phyloP scores from a whole-genome alignment of 176 grass and related monocot species.

The Carex cristatella region DNA sequence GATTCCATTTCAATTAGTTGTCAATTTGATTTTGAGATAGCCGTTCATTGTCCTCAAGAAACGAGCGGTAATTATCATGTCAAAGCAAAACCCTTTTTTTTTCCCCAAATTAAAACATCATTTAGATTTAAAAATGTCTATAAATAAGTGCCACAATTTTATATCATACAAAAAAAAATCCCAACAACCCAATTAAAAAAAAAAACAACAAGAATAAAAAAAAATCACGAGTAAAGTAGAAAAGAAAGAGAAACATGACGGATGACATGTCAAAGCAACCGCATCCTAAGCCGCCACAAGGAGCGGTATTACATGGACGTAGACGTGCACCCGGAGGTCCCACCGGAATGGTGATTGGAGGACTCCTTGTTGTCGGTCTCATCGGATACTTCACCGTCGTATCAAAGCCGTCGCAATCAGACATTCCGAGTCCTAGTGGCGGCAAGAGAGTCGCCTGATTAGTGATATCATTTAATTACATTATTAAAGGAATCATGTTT shows the following conservation, averaged over 20 bases:
- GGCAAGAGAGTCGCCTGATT: background rate
- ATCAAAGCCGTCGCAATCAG: background rate
- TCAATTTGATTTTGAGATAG: background rate
- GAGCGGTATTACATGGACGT: background rate
- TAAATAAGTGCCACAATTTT: background rate
- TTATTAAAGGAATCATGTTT: background rate
- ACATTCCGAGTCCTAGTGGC: background rate
- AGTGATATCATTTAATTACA: background rate
- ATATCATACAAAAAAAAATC: background rate
- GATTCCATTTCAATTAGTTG: background rate
- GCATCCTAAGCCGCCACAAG: conserved; percentile 13
- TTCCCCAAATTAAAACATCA: conserved; percentile 2
- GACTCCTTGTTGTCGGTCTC: background rate
- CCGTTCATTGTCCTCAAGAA: background rate
- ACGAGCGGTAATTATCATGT: background rate
- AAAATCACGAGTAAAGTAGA: background rate
- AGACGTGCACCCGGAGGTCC: background rate
- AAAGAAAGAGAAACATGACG: background rate
- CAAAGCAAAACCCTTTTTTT: background rate
- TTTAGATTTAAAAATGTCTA: background rate
- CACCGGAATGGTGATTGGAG: background rate
- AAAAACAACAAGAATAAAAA: background rate
- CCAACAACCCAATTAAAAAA: background rate
- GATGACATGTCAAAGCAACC: background rate
- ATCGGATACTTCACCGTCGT: conserved; percentile 8